Evolutionary conservation across 106 monocot species (phyloP).

Genomic region (Vanilla planifolia): DNA sequence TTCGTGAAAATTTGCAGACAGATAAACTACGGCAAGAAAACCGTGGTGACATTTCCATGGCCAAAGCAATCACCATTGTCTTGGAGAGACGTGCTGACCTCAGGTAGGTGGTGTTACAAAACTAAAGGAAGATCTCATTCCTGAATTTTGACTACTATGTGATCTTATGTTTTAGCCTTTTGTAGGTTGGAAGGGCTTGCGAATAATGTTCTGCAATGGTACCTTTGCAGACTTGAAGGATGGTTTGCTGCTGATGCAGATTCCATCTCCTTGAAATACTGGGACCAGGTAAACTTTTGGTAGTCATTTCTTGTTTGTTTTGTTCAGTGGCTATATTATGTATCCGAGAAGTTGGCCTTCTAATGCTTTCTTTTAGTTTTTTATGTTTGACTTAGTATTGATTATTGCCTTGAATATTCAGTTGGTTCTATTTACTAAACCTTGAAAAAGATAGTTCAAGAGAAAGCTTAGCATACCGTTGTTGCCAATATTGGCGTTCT

Average conservation of each 20-base stretch:
- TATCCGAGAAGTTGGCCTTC: no score
- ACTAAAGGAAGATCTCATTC: neutral
- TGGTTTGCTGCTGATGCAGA: slow-evolving; percentile 99
- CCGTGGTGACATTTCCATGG: slow-evolving; percentile 69
- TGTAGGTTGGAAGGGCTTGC: slow-evolving; percentile 76
- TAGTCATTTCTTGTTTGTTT: neutral
- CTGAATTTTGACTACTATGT: neutral
- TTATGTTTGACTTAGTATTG: no score
- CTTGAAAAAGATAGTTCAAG: no score
- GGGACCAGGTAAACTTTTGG: slow-evolving; percentile 71
- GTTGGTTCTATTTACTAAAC: no score
- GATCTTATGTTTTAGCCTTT: slow-evolving; percentile 9
- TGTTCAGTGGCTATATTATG: no score
- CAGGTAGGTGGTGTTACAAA: slow-evolving; percentile 30
- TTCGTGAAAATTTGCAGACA: slow-evolving; percentile 41
- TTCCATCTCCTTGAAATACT: slow-evolving; percentile 67
- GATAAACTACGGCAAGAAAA: slow-evolving; percentile 60
- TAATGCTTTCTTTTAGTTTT: no score
- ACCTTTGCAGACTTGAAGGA: slow-evolving; percentile 96
- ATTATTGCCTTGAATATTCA: no score
- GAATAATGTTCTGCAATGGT: slow-evolving; percentile 86
- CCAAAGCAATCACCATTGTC: slow-evolving; percentile 51
- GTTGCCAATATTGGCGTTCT: no score
- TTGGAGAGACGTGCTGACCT: slow-evolving; percentile 60
- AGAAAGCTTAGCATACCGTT: no score